Percentiles rank a stretch among this genome's conserved stretches.
Conservation (phyloP, 495 filamentous ascomycete genomes). For the Entonaema liquescens region DNA sequence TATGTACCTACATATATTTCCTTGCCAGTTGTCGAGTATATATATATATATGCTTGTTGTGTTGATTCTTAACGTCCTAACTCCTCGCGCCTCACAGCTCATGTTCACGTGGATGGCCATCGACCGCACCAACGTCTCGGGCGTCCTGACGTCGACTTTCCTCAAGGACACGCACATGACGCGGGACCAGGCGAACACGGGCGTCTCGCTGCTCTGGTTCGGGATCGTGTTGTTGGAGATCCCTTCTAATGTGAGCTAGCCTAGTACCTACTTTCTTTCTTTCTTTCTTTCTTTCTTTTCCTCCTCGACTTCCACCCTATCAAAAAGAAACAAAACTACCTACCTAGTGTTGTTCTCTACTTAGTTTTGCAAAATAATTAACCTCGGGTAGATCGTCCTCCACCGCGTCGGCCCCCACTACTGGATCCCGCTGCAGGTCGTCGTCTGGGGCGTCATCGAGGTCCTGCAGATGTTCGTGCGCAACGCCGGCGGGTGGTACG, state of each 20-base stretch:
- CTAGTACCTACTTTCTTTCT: neutral
- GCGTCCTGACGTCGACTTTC: slow-evolving; percentile 29
- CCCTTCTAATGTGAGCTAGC: slow-evolving; percentile 15
- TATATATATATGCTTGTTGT: too few species aligned
- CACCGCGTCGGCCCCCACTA: slow-evolving; percentile 29
- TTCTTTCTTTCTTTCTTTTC: neutral
- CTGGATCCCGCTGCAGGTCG: slow-evolving; percentile 31
- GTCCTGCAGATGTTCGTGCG: slow-evolving; percentile 29
- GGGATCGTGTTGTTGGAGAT: slow-evolving; percentile 30
- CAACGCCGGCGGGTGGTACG: slow-evolving; percentile 28
- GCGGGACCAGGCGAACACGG: slow-evolving; percentile 29
- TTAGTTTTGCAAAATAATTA: neutral
- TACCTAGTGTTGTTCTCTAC: too few species aligned
- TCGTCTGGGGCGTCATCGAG: slow-evolving; percentile 31
- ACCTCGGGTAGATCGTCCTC: slow-evolving; percentile 18
- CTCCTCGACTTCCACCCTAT: neutral
- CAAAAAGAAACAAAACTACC: too few species aligned
- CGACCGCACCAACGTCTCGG: slow-evolving; percentile 32
- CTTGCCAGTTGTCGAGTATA: too few species aligned
- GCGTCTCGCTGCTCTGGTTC: slow-evolving; percentile 31
- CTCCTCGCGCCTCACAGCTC: neutral
- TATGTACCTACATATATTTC: neutral
- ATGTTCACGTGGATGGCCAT: slow-evolving; percentile 38
- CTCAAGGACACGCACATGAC: slow-evolving; percentile 26
- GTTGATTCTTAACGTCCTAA: too few species aligned